phyloP scores from a whole-genome alignment of 805 yeast species.

The Kuraishia cidri region DNA sequence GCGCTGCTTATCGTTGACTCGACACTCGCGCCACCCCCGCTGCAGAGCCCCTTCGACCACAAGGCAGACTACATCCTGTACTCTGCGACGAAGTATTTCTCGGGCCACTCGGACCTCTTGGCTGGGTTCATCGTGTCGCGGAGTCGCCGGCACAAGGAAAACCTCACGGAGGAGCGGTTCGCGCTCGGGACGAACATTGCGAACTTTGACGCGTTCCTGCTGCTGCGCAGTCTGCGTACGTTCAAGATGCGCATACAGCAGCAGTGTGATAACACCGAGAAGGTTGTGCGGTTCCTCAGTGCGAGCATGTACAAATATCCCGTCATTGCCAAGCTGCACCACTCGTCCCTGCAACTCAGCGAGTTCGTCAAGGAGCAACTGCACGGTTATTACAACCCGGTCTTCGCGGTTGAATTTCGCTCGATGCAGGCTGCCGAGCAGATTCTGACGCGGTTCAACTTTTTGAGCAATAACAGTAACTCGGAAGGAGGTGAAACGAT shows the following conservation, averaged over 20 bases:
- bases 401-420: slow-evolving; percentile 31
- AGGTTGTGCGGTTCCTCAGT: slow-evolving; percentile 27
- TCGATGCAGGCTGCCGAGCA: slow-evolving; percentile 24
- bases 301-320: slow-evolving; percentile 24
- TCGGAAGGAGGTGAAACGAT: slow-evolving; percentile 41
- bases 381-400: slow-evolving; percentile 34
- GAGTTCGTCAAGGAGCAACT: slow-evolving; percentile 28
- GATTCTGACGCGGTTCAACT: slow-evolving; percentile 35
- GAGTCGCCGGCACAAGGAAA: slow-evolving; percentile 19
- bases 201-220: slow-evolving; percentile 36
- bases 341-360: slow-evolving; percentile 34
- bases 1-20: slow-evolving; percentile 40
- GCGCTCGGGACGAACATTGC: slow-evolving; percentile 44
- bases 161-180: slow-evolving; percentile 29
- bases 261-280: slow-evolving; percentile 35
- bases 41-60: slow-evolving; percentile 39
- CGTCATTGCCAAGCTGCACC: slow-evolving; percentile 22
- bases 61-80: slow-evolving; percentile 47
- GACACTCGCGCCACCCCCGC: slow-evolving; percentile 49
- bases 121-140: slow-evolving; percentile 42
- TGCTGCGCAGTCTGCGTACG: slow-evolving; percentile 39
- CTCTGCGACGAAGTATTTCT: slow-evolving; percentile 47
- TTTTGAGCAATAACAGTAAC: slow-evolving; percentile 38
- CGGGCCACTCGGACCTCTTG: slow-evolving; percentile 45
- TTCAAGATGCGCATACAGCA: slow-evolving; percentile 38